Percentiles rank a stretch among this genome's conserved stretches.
These are phyloP conservation scores for Leucogyrophana mollusca DNA, from an alignment of 768 basidiomycete species.

Conservation along the genomic window DNA sequence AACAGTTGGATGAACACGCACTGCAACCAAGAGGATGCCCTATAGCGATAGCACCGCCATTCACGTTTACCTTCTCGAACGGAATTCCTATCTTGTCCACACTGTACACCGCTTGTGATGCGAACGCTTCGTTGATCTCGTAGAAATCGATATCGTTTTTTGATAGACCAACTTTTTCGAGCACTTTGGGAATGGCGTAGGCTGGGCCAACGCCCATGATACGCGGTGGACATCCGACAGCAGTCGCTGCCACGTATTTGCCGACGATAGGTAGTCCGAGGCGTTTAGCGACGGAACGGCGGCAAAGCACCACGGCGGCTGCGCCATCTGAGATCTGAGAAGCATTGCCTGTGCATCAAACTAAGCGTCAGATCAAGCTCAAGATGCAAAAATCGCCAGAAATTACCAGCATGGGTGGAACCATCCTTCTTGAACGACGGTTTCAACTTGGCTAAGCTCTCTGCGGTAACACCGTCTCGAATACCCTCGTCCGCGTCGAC, in stretches of 20 bases:
- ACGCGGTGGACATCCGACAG: conserved; percentile 79
- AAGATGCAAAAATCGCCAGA: not conserved
- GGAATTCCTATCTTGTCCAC: conserved; percentile 69
- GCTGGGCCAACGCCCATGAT: conserved; percentile 94
- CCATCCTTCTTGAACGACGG: conserved; percentile 81
- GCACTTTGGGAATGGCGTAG: conserved; percentile 77
- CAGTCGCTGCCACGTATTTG: conserved; percentile 72
- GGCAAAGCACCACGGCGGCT: conserved; percentile 81
- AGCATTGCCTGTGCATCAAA: conserved; percentile 57
- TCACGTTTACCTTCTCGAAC: conserved; percentile 78
- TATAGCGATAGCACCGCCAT: conserved; percentile 87
- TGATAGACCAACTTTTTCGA: conserved; percentile 63
- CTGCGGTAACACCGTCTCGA: conserved; percentile 77
- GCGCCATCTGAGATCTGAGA: conserved; percentile 93
- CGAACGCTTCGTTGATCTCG: conserved; percentile 93
- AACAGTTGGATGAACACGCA: conserved; percentile 37
- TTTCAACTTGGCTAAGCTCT: conserved; percentile 78
- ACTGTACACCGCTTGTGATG: conserved; percentile 75
- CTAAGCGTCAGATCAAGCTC: not conserved
- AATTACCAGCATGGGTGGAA: conserved; percentile 67
- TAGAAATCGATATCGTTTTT: conserved; percentile 82
- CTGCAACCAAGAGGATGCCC: conserved; percentile 88
- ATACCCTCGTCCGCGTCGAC: conserved; percentile 87
- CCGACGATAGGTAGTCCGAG: conserved; percentile 86
- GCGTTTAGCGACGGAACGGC: conserved; percentile 76